phyloP scores from a whole-genome alignment of 345 rosid genomes.

The Dipteronia dyeriana region DNA sequence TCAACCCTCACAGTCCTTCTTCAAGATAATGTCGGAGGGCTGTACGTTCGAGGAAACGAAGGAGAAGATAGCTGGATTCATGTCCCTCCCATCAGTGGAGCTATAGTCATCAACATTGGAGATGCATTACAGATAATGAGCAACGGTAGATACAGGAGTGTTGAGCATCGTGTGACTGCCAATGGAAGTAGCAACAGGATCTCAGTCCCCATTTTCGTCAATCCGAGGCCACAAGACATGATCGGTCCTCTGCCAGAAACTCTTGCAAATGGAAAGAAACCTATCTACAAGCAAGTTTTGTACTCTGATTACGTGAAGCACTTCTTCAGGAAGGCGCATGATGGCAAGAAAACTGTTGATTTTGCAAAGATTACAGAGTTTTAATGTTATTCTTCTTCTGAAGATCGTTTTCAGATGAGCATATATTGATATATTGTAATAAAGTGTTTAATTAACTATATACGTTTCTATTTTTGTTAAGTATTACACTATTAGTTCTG shows the following conservation, averaged over 20 bases:
- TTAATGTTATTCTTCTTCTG: not conserved
- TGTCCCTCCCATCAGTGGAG: constrained; percentile 23
- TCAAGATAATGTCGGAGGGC: constrained; percentile 47
- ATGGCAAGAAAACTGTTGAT: constrained; percentile 34
- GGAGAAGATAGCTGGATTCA: constrained; percentile 24
- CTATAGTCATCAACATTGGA: constrained; percentile 27
- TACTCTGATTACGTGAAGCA: constrained; percentile 36
- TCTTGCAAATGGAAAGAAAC: constrained; percentile 22
- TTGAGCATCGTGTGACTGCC: constrained; percentile 26
- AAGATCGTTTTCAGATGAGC: not conserved
- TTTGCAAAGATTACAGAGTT: constrained; percentile 15
- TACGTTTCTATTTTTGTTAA: no score
- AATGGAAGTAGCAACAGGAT: constrained; percentile 23
- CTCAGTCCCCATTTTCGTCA: constrained; percentile 29
- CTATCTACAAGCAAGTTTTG: constrained; percentile 22
- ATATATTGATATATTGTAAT: no score
- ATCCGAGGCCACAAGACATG: constrained; percentile 17
- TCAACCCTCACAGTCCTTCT: constrained; percentile 43
- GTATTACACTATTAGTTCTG: no score
- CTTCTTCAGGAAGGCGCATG: constrained; percentile 33
- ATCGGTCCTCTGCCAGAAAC: constrained; percentile 24
- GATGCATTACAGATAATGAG: constrained; percentile 30
- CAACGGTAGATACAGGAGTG: constrained; percentile 27
- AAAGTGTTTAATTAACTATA: no score
- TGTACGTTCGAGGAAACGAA: constrained; percentile 33